Base-by-base conservation (phyloP, 2,329 filamentous ascomycete species). In the Geosmithia putterillii region DNA sequence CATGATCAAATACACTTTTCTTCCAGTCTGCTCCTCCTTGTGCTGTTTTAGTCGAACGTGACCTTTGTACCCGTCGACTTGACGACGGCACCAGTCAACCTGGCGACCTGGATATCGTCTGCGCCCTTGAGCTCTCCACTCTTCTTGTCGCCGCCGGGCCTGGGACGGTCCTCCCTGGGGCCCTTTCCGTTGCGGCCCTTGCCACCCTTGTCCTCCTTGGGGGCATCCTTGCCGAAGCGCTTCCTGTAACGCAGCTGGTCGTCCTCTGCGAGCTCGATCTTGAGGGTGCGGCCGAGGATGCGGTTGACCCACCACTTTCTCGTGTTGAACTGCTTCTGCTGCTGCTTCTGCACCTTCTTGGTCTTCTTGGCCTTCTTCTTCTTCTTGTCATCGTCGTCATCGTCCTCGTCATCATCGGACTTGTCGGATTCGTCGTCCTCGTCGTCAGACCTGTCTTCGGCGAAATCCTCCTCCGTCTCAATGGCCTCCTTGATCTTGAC, bases 251-350 rank as follows among this genome's bases (percentile, higher is more conserved):
- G 71, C 28, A 79, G 78, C 52, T 86, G 80, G 46, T 89, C 79
- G 61, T 96, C 92, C 65, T 98, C 92, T 18, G 92, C 92, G 54
- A 90, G 88, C 61, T 98, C 90, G 59, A 92, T 80, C 58, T 90
- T 86, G 51, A 98, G 71, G 49, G 80, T 74, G 23, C 92, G 77
- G 22, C 89, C 88, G 42, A 83, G 70, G 44, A 95, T 73, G 54
- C 80, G 76, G 64, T 94, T 94, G 50, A 95, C 81, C 75, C 87
- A 94, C 73, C 88, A 86, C 61, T 82, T 83, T 50, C 73, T 68
- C 53, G 63, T 77, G 62, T 77, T 79, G 52, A 67, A 73, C 58
- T 71, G 71, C 57, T 65, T 70, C 51, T 68, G 57, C 47, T 46
- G 48, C 7, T 38, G 17, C 36, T 32, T 9, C 28, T 12, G 28